phyloP scores from a whole-genome alignment of 2,329 filamentous ascomycete species.

The Colletotrichum graminicola region DNA sequence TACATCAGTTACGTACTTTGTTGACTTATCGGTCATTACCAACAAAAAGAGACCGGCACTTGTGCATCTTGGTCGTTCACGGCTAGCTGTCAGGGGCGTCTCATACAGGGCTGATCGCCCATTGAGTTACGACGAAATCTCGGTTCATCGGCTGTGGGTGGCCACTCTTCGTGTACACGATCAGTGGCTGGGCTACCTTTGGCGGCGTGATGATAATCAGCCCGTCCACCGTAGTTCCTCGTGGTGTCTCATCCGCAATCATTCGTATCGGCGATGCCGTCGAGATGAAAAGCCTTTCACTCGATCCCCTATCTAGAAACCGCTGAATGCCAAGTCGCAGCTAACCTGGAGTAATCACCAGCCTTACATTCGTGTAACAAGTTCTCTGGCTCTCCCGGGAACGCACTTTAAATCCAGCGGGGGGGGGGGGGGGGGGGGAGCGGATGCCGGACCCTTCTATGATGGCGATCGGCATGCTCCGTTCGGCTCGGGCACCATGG shows the following conservation, averaged over 20 bases:
- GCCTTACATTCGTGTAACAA: background rate
- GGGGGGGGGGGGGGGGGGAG: background rate
- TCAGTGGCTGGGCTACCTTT: background rate
- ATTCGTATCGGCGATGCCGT: background rate
- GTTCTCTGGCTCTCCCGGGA: too few relatives aligned
- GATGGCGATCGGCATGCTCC: slow-evolving; percentile 39
- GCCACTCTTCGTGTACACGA: background rate
- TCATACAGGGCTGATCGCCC: background rate
- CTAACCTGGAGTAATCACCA: background rate
- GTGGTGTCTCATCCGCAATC: background rate
- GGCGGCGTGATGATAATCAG: too few relatives aligned
- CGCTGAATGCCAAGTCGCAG: background rate
- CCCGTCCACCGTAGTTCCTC: background rate
- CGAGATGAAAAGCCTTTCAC: background rate
- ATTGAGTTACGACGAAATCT: background rate
- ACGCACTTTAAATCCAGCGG: too few relatives aligned
- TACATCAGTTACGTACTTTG: too few relatives aligned
- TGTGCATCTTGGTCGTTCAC: background rate
- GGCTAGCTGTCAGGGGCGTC: background rate
- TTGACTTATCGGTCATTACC: background rate
- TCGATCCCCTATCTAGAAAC: background rate
- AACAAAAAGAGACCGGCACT: background rate
- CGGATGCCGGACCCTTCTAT: slow-evolving; percentile 16
- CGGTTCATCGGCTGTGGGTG: background rate
- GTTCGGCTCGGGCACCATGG: slow-evolving; percentile 33